phyloP scores from a whole-genome alignment of 805 yeast species.

The Sungouiella blattae region DNA sequence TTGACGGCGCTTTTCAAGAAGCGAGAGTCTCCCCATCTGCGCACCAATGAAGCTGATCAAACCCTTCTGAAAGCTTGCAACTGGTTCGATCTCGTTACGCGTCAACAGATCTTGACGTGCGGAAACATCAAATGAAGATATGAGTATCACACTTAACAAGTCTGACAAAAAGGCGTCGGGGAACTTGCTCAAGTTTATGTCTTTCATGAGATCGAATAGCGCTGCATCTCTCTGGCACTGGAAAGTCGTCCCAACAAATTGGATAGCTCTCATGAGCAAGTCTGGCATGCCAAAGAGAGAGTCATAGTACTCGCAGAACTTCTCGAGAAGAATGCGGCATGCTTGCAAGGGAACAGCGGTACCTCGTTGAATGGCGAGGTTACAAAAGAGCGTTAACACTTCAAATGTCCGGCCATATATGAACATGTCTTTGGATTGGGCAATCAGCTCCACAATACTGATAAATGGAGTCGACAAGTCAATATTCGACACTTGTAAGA shows the following conservation, averaged over 20 bases:
- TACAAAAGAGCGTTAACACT: constrained; percentile 18
- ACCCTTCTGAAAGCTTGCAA: constrained; percentile 13
- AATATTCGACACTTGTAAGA: constrained; percentile 32
- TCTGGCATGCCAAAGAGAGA: constrained; percentile 2
- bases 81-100: constrained; percentile 6
- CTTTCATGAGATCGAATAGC: neutral
- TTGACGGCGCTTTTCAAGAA: constrained; percentile 22
- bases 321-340: constrained; percentile 15
- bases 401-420: constrained; percentile 21
- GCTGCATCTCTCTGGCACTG: constrained; percentile 1
- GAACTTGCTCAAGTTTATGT: neutral
- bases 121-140: neutral
- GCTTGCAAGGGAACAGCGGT: constrained; percentile 19
- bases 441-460: constrained; percentile 23
- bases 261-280: constrained; percentile 5
- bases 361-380: constrained; percentile 12
- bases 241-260: constrained; percentile 5
- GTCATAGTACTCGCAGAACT: constrained; percentile 1
- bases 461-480: constrained; percentile 28
- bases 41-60: constrained; percentile 17
- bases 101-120: neutral
- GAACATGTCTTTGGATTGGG: constrained; percentile 20
- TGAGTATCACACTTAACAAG: neutral
- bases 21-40: constrained; percentile 36
- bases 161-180: neutral